Evolutionary conservation across 2,329 filamentous ascomycete genomes (phyloP).

Genomic region (Pseudonectria buxi): DNA sequence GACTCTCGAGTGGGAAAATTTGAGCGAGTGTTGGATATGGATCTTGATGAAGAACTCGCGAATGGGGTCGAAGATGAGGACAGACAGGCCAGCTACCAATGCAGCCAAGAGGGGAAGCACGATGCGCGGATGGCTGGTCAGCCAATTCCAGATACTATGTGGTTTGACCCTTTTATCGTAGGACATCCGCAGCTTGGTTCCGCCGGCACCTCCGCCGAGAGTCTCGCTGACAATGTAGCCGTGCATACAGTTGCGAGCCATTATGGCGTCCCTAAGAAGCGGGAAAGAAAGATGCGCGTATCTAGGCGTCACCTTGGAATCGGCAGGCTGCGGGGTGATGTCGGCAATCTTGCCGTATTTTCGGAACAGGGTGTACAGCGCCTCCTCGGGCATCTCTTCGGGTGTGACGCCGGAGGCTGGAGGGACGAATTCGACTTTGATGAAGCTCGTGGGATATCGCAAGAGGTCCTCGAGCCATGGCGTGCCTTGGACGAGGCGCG

Average conservation of each 20-base stretch:
- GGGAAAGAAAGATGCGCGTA: slow-evolving; percentile 76
- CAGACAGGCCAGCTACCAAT: slow-evolving; percentile 72
- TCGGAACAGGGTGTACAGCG: slow-evolving; percentile 78
- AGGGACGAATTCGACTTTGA: slow-evolving; percentile 81
- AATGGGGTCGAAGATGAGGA: slow-evolving; percentile 89
- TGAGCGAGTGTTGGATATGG: slow-evolving; percentile 73
- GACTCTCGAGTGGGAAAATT: slow-evolving; percentile 64
- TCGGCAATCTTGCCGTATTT: slow-evolving; percentile 86
- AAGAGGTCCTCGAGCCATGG: slow-evolving; percentile 95
- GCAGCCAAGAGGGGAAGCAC: slow-evolving; percentile 79
- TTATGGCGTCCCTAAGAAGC: slow-evolving; percentile 66
- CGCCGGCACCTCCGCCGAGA: slow-evolving; percentile 65
- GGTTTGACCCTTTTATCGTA: slow-evolving; percentile 75
- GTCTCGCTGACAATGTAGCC: slow-evolving; percentile 66
- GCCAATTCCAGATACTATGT: slow-evolving; percentile 80
- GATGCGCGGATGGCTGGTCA: slow-evolving; percentile 77
- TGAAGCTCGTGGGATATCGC: slow-evolving; percentile 65
- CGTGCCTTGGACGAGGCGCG: slow-evolving; percentile 68
- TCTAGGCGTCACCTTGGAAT: slow-evolving; percentile 77
- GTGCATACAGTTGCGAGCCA: slow-evolving; percentile 90
- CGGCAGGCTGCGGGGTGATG: slow-evolving; percentile 72
- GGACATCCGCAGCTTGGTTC: slow-evolving; percentile 72
- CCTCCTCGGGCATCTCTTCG: slow-evolving; percentile 78
- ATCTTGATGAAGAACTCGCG: slow-evolving; percentile 87
- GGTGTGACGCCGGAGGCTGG: slow-evolving; percentile 62